Percentiles rank a stretch among this genome's conserved stretches.
phyloP scores from a whole-genome alignment of 352 stramenopile species.

The Pythium vanterpoolii region DNA sequence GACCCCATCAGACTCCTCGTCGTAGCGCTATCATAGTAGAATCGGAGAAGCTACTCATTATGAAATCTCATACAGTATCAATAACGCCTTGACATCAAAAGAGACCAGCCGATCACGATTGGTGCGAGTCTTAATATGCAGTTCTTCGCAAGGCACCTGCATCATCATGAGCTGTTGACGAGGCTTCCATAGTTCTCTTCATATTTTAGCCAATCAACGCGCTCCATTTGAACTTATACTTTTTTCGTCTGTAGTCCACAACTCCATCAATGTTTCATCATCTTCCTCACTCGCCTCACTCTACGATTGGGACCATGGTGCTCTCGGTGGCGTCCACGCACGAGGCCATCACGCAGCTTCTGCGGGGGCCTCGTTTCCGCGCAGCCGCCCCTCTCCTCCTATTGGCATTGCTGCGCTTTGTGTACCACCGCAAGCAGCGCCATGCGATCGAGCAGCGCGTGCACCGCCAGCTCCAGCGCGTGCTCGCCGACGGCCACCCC shows the following conservation, averaged over 20 bases:
- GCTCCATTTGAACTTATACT: constrained; percentile 2
- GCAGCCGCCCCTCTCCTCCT: constrained; percentile 34
- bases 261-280: background rate
- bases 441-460: constrained; percentile 41
- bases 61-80: too few relatives aligned
- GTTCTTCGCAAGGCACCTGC: too few relatives aligned
- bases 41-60: too few relatives aligned
- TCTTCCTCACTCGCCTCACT: background rate
- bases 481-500: constrained; percentile 21
- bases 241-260: background rate
- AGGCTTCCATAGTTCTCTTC: background rate
- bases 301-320: background rate
- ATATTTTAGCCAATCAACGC: constrained; percentile 6
- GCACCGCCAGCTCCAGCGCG: constrained; percentile 31
- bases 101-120: too few relatives aligned
- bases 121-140: too few relatives aligned
- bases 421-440: constrained; percentile 41
- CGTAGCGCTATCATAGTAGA: too few relatives aligned
- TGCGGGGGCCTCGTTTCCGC: constrained; percentile 25
- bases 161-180: too few relatives aligned
- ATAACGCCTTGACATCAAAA: too few relatives aligned
- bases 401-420: constrained; percentile 39
- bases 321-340: constrained; percentile 2
- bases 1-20: background rate
- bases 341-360: constrained; percentile 1